Evolutionary conservation across 768 basidiomycete species (phyloP), one percentile per base, ranked within the genome.

Genomic region (Suillus ampliporus): DNA sequence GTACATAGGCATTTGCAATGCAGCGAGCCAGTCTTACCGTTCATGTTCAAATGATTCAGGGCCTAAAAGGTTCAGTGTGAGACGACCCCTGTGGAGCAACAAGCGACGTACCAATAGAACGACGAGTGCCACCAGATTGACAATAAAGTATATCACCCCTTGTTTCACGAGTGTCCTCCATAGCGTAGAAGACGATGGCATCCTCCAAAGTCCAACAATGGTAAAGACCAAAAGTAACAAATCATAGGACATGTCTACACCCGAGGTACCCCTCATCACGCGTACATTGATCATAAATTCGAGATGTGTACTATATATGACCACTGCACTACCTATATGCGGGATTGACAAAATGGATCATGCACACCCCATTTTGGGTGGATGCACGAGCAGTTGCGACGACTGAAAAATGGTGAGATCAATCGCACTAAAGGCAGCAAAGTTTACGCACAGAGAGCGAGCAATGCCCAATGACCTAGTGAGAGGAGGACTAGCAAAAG

Each of bases 111-210:
- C 54, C 37, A 56, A 17, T 26, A 40, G 23, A 19, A 40, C 11
- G 9, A 21, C 0, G 38, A 26, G 40, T 17, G 17, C 54, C 9
- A 13, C 6, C 23, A 56, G 1, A 40, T 40, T 56, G 15, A 56
- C 0, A 17, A 56, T 0, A 3, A 56, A 40, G 17, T 40, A 56
- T 19, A 40, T 5, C 6, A 40, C 23, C 17, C 54, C 54, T 26
- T 56, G 54, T 40, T 19, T 56, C 37, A 56, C 23, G 38, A 56
- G 54, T 37, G 5, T 40, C 37, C 26, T 56, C 54, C 54, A 56
- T 19, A 56, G 54, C 11, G 38, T 11, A 28, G 54, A 56, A 40
- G 37, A 7, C 17, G 54, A 56, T 56, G 37, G 23, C 23, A 40
- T 19, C 23, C 11, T 40, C 23, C 17, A 19, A 40, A 56, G 54